Evolutionary conservation across 495 filamentous ascomycete genomes (phyloP).

Genomic region (Arthonia radiata): DNA sequence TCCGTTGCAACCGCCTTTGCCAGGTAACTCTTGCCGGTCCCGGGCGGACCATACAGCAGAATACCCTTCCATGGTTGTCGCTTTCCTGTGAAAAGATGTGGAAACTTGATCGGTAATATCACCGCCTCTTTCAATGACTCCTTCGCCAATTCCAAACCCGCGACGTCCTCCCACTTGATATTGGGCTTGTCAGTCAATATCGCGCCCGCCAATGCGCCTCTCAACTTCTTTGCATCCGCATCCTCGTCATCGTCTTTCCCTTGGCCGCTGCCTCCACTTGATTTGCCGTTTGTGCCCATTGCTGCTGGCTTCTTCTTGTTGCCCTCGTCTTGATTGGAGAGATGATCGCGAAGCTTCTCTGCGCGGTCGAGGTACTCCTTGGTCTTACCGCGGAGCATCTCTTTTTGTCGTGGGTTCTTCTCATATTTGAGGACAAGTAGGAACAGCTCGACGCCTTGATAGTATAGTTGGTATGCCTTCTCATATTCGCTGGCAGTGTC

Average conservation of each 20-base stretch:
- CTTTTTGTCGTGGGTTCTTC: slow-evolving; percentile 87
- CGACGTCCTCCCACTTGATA: slow-evolving; percentile 91
- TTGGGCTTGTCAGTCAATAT: slow-evolving; percentile 91
- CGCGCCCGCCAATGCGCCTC: slow-evolving; percentile 71
- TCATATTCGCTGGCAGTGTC: slow-evolving; percentile 94
- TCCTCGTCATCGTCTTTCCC: slow-evolving; percentile 46
- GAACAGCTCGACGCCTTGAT: slow-evolving; percentile 78
- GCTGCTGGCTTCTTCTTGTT: slow-evolving; percentile 50
- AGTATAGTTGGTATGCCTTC: slow-evolving; percentile 86
- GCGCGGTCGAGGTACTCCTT: slow-evolving; percentile 95
- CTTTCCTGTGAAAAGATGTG: slow-evolving; percentile 89
- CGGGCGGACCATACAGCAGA: slow-evolving; percentile 82
- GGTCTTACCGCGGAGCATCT: slow-evolving; percentile 83
- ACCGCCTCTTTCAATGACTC: slow-evolving; percentile 96
- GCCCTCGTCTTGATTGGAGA: slow-evolving; percentile 45
- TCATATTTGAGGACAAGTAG: slow-evolving; percentile 95
- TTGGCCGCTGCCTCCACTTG: slow-evolving; percentile 42
- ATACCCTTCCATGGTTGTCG: slow-evolving; percentile 97
- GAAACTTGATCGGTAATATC: slow-evolving; percentile 91
- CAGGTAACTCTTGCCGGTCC: slow-evolving; percentile 89
- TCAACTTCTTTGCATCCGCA: slow-evolving; percentile 81
- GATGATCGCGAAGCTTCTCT: slow-evolving; percentile 83
- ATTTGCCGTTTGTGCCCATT: slow-evolving; percentile 67
- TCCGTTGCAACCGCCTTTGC: slow-evolving; percentile 96
- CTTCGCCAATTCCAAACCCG: slow-evolving; percentile 85